A percentile compares a stretch with the other conserved stretches of the same genome.
These are phyloP conservation scores for Pelargonium myrrhifolium DNA, from an alignment of 441 rosid species.

Conservation along the genomic window DNA sequence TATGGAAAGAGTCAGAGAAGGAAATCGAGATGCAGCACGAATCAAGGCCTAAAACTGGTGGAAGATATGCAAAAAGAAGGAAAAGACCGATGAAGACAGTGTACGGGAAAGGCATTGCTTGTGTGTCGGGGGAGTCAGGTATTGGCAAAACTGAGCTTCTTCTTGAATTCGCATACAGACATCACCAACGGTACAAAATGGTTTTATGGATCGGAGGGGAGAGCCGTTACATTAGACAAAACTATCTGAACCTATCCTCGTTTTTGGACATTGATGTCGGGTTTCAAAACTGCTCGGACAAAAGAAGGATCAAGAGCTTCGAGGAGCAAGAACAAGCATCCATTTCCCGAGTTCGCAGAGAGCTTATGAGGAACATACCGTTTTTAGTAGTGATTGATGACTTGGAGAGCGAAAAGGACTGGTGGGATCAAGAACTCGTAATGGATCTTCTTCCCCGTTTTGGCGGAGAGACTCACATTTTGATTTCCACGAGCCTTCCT, in stretches of 20 bases:
- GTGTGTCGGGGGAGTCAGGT: conserved; percentile 80
- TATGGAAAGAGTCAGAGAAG: conserved; percentile 90
- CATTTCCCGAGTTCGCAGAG: conserved; percentile 53
- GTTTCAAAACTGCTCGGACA: conserved; percentile 46
- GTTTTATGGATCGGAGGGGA: conserved; percentile 91
- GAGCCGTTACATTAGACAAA: conserved; percentile 73
- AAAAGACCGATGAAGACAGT: conserved; percentile 47
- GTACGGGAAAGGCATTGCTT: conserved; percentile 85
- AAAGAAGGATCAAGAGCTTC: conserved; percentile 56
- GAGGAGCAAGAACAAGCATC: conserved; percentile 94
- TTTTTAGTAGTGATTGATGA: conserved; percentile 76
- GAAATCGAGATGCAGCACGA: conserved; percentile 78
- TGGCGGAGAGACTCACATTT: conserved; percentile 82
- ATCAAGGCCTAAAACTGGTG: conserved; percentile 30
- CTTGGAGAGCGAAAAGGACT: conserved; percentile 86
- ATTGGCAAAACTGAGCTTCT: conserved; percentile 94
- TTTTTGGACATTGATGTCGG: conserved; percentile 76
- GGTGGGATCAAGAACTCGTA: conserved; percentile 87
- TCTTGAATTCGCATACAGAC: conserved; percentile 73
- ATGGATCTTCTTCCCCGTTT: conserved; percentile 97
- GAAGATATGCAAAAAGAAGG: conserved; percentile 43
- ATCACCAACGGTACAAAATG: conserved; percentile 88
- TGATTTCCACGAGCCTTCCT: conserved; percentile 65
- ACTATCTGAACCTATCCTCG: conserved; percentile 71
- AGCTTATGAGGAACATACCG: conserved; percentile 85